Evolutionary conservation across 2,329 filamentous ascomycete genomes (phyloP).

Genomic region (Aspergillus unguis): DNA sequence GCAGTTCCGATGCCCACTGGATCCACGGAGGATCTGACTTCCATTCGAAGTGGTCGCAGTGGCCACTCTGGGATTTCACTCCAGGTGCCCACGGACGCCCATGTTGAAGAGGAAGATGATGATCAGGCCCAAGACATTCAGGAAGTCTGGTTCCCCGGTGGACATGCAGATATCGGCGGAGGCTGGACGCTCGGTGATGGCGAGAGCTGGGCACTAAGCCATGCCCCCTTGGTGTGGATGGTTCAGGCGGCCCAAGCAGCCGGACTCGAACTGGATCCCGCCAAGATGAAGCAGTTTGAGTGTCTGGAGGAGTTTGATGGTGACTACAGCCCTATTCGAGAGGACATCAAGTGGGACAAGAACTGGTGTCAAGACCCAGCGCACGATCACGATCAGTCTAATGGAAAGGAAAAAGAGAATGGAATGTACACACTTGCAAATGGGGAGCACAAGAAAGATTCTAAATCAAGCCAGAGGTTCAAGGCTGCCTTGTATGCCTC

Average conservation of each 20-base stretch:
- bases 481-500: constrained; percentile 58
- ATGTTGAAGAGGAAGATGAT: constrained; percentile 19
- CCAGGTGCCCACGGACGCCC: constrained; percentile 22
- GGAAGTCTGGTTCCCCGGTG: constrained; percentile 72
- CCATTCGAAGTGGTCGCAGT: constrained; percentile 31
- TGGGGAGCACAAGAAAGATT: constrained; percentile 22
- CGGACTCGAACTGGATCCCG: constrained; percentile 63
- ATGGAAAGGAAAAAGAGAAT: constrained; percentile 9
- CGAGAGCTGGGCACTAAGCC: constrained; percentile 8
- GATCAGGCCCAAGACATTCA: constrained; percentile 66
- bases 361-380: constrained; percentile 15
- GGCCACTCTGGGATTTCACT: constrained; percentile 30
- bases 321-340: constrained; percentile 35
- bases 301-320: constrained; percentile 51
- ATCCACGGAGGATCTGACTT: constrained; percentile 30
- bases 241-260: constrained; percentile 59
- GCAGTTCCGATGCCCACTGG: constrained; percentile 26
- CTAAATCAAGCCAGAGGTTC: constrained; percentile 46
- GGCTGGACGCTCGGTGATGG: constrained; percentile 60
- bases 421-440: constrained; percentile 1
- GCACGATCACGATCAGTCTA: constrained; percentile 14
- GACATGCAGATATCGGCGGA: constrained; percentile 75
- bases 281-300: constrained; percentile 53
- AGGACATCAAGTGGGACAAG: constrained; percentile 18
- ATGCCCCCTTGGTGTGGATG: constrained; percentile 61